phyloP scores from a whole-genome alignment of 495 filamentous ascomycete species.

The Xylaria scruposa region DNA sequence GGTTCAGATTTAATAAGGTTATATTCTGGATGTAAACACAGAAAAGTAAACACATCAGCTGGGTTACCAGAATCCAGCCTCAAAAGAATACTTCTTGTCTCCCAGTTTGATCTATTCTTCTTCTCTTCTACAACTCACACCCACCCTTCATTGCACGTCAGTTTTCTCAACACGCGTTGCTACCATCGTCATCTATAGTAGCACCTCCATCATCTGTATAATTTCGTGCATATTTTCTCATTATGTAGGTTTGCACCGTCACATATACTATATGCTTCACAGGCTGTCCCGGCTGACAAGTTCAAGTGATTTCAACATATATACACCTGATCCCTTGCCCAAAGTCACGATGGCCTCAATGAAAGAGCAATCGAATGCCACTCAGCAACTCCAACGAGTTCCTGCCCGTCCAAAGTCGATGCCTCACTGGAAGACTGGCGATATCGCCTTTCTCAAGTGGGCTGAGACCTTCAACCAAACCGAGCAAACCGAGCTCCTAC shows the following conservation, averaged over 20 bases:
- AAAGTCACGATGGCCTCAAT: not conserved
- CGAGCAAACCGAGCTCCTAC: conserved; percentile 28
- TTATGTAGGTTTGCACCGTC: not conserved
- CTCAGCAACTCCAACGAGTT: not conserved
- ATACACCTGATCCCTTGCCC: not conserved
- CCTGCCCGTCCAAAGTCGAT: not conserved
- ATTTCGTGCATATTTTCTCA: not conserved
- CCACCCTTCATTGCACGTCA: not conserved
- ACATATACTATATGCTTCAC: not conserved
- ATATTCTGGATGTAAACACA: not conserved
- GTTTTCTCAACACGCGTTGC: not conserved
- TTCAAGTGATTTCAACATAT: not conserved
- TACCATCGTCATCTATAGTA: not conserved
- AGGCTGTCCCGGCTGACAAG: not conserved
- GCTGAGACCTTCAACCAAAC: conserved; percentile 15
- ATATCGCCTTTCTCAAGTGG: conserved; percentile 27
- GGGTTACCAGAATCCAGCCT: not conserved
- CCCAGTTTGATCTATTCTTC: not conserved
- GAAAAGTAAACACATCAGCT: not conserved
- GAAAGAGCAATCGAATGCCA: too few species aligned
- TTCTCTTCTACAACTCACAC: not conserved
- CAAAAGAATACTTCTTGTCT: not conserved
- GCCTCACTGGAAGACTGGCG: not conserved
- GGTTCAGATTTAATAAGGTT: not conserved
- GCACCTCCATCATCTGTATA: not conserved